phyloP scores from a whole-genome alignment of 192 early-diverging fungal genomes.

The Mortierella hygrophila region DNA sequence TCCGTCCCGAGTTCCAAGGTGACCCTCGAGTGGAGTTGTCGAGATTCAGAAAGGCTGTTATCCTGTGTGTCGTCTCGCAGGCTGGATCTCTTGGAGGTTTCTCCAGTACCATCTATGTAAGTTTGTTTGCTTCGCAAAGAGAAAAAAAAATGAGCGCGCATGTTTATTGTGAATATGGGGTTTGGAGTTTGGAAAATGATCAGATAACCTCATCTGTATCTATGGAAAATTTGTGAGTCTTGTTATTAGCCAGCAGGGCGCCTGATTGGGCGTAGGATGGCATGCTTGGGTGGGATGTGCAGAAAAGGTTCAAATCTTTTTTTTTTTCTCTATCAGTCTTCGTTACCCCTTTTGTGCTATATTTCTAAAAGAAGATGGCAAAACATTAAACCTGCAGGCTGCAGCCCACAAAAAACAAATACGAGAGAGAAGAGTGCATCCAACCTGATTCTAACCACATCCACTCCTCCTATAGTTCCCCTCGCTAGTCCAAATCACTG shows the following conservation, averaged over 20 bases:
- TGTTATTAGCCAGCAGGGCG: neutral
- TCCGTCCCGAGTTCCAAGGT: conserved; percentile 29
- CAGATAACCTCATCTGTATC: conserved; percentile 9
- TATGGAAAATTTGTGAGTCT: neutral
- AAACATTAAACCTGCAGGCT: neutral
- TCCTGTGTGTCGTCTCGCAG: conserved; percentile 37
- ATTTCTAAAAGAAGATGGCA: conserved; percentile 1
- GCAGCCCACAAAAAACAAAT: neutral
- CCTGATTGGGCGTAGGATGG: neutral
- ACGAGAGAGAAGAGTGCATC: no score
- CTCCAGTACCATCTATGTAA: conserved; percentile 49
- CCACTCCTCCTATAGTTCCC: conserved; percentile 35
- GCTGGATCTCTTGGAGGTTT: conserved; percentile 50
- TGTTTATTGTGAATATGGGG: neutral
- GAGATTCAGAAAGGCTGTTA: conserved; percentile 28
- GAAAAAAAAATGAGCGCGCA: neutral
- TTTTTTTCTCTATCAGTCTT: neutral
- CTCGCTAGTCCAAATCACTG: conserved; percentile 52
- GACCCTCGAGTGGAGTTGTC: conserved; percentile 40
- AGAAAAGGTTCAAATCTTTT: neutral
- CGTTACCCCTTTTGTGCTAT: neutral
- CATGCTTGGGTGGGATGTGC: neutral
- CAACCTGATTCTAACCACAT: neutral
- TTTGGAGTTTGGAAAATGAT: neutral
- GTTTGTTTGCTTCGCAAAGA: neutral